Conservation (phyloP, 345 rosid species). For the Populus simonii region DNA sequence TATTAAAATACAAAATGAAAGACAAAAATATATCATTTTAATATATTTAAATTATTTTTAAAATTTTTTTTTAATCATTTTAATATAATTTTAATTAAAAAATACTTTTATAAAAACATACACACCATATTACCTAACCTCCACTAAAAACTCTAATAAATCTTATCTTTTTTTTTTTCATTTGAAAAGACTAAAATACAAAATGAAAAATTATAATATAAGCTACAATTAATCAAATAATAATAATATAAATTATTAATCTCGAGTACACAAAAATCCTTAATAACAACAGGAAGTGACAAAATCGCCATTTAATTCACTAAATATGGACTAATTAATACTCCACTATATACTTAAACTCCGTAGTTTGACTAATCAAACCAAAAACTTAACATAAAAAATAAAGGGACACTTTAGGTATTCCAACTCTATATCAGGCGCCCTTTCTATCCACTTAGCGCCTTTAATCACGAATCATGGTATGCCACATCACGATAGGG, state of each 20-base stretch:
- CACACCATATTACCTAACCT: no score
- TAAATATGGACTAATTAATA: background rate
- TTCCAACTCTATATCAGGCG: background rate
- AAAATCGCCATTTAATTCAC: background rate
- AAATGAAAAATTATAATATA: no score
- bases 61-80: no score
- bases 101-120: no score
- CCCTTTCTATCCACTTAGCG: no score
- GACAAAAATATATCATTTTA: no score
- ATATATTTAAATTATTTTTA: no score
- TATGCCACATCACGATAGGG: background rate
- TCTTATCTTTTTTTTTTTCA: no score
- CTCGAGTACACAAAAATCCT: background rate
- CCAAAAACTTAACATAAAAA: background rate
- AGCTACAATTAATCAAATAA: background rate
- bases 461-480: background rate
- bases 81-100: no score
- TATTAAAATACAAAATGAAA: no score
- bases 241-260: background rate
- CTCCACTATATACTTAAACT: slow-evolving; percentile 5
- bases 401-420: background rate
- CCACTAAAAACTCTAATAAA: no score
- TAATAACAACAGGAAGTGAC: background rate
- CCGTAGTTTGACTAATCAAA: slow-evolving; percentile 14
- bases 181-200: no score